Evolutionary conservation across 1,284 basidiomycete genomes (phyloP).

Genomic region (Ganoderma lucidum): DNA sequence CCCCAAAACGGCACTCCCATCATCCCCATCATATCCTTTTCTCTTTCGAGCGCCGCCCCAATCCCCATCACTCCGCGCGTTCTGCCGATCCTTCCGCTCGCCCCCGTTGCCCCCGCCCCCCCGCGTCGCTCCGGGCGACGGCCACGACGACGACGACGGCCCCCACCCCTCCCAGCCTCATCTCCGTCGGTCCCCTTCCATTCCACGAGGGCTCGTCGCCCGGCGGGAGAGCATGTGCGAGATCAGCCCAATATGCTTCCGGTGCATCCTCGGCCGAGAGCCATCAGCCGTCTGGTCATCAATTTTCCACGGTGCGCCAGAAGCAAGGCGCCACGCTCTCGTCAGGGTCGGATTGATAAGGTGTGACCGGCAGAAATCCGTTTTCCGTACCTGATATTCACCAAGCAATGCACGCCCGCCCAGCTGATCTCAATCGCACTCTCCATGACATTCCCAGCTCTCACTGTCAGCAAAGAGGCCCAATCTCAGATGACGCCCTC

Average conservation of each 20-base stretch:
- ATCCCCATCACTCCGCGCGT: constrained; percentile 28
- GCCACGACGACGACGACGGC: background rate
- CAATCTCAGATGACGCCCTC: constrained; percentile 16
- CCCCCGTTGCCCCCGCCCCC: constrained; percentile 11
- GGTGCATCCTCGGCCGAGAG: constrained; percentile 20
- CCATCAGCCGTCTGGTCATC: constrained; percentile 26
- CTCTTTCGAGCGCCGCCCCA: constrained; percentile 22
- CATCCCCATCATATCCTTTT: constrained; percentile 21
- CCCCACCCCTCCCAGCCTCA: background rate
- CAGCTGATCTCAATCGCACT: constrained; percentile 16
- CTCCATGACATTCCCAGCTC: background rate
- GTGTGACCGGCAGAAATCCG: constrained; percentile 33
- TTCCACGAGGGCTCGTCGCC: background rate
- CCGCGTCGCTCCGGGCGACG: background rate
- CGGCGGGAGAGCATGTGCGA: background rate
- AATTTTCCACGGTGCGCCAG: constrained; percentile 16
- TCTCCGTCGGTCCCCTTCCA: background rate
- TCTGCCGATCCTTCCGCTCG: constrained; percentile 9
- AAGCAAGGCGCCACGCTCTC: constrained; percentile 12
- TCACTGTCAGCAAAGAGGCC: constrained; percentile 1
- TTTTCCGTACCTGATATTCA: constrained; percentile 30
- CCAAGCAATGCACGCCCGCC: constrained; percentile 5
- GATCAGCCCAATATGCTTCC: constrained; percentile 12
- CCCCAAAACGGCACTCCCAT: constrained; percentile 27
- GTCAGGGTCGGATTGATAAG: constrained; percentile 37